Conservation (phyloP, 2,329 filamentous ascomycete genomes). For the Metarhizium anisopliae region DNA sequence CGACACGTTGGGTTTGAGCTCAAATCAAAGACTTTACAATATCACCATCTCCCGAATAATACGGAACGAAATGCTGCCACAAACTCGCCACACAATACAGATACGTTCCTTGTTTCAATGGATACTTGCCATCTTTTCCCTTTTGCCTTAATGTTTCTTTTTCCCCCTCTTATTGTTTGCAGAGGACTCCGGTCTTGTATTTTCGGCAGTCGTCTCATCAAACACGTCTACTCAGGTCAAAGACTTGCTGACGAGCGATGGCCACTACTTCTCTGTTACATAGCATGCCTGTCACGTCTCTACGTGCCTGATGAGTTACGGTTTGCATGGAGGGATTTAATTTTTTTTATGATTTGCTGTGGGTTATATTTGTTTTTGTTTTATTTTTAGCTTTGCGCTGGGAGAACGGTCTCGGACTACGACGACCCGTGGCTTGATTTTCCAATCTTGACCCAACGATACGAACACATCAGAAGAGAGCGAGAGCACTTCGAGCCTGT, state of each 20-base stretch:
- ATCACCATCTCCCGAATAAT: not conserved
- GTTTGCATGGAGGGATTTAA: slow-evolving; percentile 31
- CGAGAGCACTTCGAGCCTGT: slow-evolving; percentile 25
- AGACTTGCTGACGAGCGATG: slow-evolving; percentile 17
- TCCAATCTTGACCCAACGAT: slow-evolving; percentile 19
- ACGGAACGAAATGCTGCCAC: slow-evolving; percentile 5
- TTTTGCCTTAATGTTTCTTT: slow-evolving; percentile 11
- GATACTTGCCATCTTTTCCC: not conserved
- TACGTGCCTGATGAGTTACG: slow-evolving; percentile 37
- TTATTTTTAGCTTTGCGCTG: not conserved
- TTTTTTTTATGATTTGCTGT: slow-evolving; percentile 20
- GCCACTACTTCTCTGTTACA: slow-evolving; percentile 24
- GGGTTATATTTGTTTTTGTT: not conserved
- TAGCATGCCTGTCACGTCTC: slow-evolving; percentile 26
- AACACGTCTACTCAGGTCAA: slow-evolving; percentile 15
- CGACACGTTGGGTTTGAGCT: not conserved
- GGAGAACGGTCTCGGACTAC: slow-evolving; percentile 9
- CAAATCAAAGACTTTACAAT: not conserved
- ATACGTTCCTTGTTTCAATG: slow-evolving; percentile 6
- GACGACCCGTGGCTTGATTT: slow-evolving; percentile 12
- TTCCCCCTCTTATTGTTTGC: slow-evolving; percentile 11
- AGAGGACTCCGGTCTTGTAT: slow-evolving; percentile 14
- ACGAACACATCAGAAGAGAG: slow-evolving; percentile 19
- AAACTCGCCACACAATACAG: slow-evolving; percentile 6
- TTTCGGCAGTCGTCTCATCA: slow-evolving; percentile 18